Conservation (phyloP, 2,329 filamentous ascomycete genomes). For the Fusarium dimerum region DNA sequence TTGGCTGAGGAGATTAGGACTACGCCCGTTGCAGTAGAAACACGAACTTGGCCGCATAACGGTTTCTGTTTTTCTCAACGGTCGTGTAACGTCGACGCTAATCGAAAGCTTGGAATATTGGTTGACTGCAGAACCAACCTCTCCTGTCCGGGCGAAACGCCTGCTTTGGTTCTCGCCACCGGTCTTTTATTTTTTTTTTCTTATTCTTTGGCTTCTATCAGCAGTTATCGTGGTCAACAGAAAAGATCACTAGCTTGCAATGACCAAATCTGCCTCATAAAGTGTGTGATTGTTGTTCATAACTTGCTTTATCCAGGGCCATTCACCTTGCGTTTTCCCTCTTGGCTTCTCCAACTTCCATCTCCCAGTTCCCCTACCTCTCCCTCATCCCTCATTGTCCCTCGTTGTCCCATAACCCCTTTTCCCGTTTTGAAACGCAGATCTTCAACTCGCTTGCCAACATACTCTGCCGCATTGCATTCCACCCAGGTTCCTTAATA, state of each 20-base stretch:
- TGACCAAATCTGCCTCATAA: slow-evolving; percentile 5
- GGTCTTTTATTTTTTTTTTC: too few species aligned
- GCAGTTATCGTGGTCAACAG: slow-evolving; percentile 1
- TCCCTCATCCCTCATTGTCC: slow-evolving; percentile 8
- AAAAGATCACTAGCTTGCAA: neutral
- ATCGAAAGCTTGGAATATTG: slow-evolving; percentile 4
- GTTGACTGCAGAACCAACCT: neutral
- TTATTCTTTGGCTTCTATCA: too few species aligned
- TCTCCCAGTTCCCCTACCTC: too few species aligned
- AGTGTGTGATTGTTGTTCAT: slow-evolving; percentile 15
- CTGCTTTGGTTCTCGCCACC: neutral
- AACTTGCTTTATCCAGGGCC: slow-evolving; percentile 12
- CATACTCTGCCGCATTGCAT: neutral
- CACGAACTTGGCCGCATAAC: too few species aligned
- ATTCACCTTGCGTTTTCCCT: slow-evolving; percentile 4
- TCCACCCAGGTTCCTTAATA: neutral
- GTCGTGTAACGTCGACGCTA: neutral
- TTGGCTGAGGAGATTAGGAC: too few species aligned
- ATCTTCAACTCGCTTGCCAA: slow-evolving; percentile 9
- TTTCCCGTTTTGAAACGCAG: neutral
- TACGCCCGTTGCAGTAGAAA: too few species aligned
- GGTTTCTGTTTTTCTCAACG: slow-evolving; percentile 4
- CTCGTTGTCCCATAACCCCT: neutral
- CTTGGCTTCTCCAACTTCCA: slow-evolving; percentile 2
- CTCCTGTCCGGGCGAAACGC: neutral